A percentile compares a stretch with the other conserved stretches of the same genome.
Evolutionary conservation across 805 yeast genomes (phyloP).

Genomic region (Saturnispora dispora): DNA sequence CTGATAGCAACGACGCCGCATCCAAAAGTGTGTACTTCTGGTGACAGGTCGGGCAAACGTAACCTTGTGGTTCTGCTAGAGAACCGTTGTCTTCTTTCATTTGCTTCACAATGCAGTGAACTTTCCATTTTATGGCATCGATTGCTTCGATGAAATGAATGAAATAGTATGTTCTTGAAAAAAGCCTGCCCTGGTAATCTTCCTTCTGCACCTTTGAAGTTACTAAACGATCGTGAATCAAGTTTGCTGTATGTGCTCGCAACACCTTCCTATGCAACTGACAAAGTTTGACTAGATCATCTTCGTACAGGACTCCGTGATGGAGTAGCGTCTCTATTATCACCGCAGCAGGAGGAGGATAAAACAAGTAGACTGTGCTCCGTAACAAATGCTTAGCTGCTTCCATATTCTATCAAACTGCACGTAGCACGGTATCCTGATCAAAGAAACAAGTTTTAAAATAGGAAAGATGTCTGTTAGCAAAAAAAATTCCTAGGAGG

Average conservation of each 20-base stretch:
- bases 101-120: slow-evolving; percentile 71
- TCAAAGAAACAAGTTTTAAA: neutral
- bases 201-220: slow-evolving; percentile 65
- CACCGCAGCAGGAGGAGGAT: slow-evolving; percentile 72
- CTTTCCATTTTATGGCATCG: slow-evolving; percentile 94
- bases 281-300: slow-evolving; percentile 71
- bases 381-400: slow-evolving; percentile 41
- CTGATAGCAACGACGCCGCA: slow-evolving; percentile 73
- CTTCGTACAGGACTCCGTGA: slow-evolving; percentile 88
- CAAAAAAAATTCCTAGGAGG: neutral
- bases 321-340: slow-evolving; percentile 79
- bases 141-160: slow-evolving; percentile 89
- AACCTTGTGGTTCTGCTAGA: slow-evolving; percentile 88
- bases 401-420: slow-evolving; percentile 1
- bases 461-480: neutral
- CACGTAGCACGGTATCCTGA: neutral
- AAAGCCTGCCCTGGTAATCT: slow-evolving; percentile 57
- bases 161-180: slow-evolving; percentile 67
- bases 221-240: slow-evolving; percentile 77
- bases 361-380: slow-evolving; percentile 80
- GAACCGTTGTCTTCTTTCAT: slow-evolving; percentile 77
- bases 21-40: slow-evolving; percentile 78
- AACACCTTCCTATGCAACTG: slow-evolving; percentile 83
- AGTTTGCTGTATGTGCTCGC: slow-evolving; percentile 67
- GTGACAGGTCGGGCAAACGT: slow-evolving; percentile 78